A percentile compares a stretch with the other conserved stretches of the same genome.
These are phyloP conservation scores for Acorus gramineus DNA, from an alignment of 106 monocot genomes.

Conservation along the genomic window DNA sequence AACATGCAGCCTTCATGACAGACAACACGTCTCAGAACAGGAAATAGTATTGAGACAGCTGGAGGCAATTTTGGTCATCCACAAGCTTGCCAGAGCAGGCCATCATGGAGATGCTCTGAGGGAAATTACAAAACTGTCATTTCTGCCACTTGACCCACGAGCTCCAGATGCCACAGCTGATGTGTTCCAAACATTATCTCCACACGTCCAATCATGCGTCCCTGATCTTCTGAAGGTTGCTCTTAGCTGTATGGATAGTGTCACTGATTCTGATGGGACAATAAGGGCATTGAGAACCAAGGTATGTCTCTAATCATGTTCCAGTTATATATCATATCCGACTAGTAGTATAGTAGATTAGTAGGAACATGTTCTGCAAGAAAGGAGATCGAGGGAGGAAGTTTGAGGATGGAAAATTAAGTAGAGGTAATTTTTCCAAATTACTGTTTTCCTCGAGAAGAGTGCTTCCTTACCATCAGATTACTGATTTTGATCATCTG, in stretches of 20 bases:
- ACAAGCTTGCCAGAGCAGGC: conserved; percentile 65
- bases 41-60: conserved; percentile 78
- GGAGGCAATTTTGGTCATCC: conserved; percentile 64
- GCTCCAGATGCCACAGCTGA: conserved; percentile 54
- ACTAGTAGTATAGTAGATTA: no score
- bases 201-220: conserved; percentile 76
- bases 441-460: no score
- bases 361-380: no score
- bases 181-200: conserved; percentile 54
- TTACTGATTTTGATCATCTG: no score
- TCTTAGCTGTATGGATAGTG: conserved; percentile 67
- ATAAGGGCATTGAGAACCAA: conserved; percentile 76
- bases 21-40: conserved; percentile 59
- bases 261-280: conserved; percentile 78
- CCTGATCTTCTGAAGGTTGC: conserved; percentile 83
- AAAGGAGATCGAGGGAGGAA: no score
- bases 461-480: no score
- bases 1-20: conserved; percentile 60
- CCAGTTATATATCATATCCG: no score
- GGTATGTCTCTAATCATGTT: conserved; percentile 26
- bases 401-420: no score
- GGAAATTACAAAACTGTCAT: conserved; percentile 66
- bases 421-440: no score
- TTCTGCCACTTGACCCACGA: conserved; percentile 81
- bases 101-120: conserved; percentile 79